A percentile compares a stretch with the other conserved stretches of the same genome.
phyloP scores from a whole-genome alignment of 495 filamentous ascomycete species.

The Talaromyces borbonicus region DNA sequence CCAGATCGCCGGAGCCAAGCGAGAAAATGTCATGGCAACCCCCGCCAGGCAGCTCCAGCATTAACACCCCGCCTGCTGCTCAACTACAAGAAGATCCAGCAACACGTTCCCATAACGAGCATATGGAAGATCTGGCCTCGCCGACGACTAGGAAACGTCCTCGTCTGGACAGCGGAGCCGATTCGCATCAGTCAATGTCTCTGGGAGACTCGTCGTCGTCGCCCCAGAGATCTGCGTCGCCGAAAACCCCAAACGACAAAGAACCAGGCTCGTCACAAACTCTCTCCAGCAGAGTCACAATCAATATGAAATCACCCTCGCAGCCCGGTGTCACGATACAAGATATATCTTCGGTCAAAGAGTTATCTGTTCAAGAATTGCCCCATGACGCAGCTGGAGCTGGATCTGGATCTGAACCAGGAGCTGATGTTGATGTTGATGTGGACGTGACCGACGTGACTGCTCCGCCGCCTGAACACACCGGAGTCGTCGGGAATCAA shows the following conservation, averaged over 20 bases:
- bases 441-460: constrained; percentile 7
- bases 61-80: constrained; percentile 34
- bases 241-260: constrained; percentile 15
- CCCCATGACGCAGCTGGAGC: too few relatives aligned
- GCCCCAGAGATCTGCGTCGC: constrained; percentile 8
- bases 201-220: constrained; percentile 13
- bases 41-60: constrained; percentile 41
- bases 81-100: constrained; percentile 20
- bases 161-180: constrained; percentile 49
- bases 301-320: constrained; percentile 41
- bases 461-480: constrained; percentile 8
- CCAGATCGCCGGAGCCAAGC: neutral
- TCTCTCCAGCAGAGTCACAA: constrained; percentile 44
- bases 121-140: constrained; percentile 47
- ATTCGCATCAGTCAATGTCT: constrained; percentile 35
- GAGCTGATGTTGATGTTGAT: constrained; percentile 15
- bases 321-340: neutral
- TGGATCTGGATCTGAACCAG: too few relatives aligned
- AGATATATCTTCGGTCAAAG: neutral
- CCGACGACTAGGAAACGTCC: constrained; percentile 51
- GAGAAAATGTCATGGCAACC: constrained; percentile 38
- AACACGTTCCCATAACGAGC: constrained; percentile 28
- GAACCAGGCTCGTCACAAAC: constrained; percentile 24
- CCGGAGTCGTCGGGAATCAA: constrained; percentile 13
- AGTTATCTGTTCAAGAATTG: constrained; percentile 1